These are phyloP conservation scores for Prototheca wickerhamii DNA, from an alignment of 163 green algal genomes.

Conservation along the genomic window DNA sequence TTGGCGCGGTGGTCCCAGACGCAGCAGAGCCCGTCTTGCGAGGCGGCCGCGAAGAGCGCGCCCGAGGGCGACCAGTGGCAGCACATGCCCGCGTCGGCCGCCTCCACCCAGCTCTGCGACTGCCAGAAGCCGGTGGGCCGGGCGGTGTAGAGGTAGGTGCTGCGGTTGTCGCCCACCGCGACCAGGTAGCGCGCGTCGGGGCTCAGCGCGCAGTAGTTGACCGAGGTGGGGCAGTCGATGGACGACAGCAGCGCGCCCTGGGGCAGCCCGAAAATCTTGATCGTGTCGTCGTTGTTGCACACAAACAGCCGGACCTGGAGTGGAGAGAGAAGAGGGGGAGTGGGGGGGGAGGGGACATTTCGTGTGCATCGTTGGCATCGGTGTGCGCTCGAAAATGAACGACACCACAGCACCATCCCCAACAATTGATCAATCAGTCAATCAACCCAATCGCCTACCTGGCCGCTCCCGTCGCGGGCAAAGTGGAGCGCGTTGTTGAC, in stretches of 20 bases:
- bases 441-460: slow-evolving; percentile 16
- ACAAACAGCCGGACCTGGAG: slow-evolving; percentile 52
- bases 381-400: no score
- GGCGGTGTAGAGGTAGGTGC: slow-evolving; percentile 43
- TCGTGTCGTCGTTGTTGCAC: slow-evolving; percentile 63
- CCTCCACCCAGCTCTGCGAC: slow-evolving; percentile 22
- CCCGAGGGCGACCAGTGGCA: slow-evolving; percentile 53
- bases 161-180: slow-evolving; percentile 54
- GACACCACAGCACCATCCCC: not conserved
- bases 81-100: slow-evolving; percentile 58
- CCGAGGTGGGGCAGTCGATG: slow-evolving; percentile 36
- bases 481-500: slow-evolving; percentile 77
- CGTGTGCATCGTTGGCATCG: not conserved
- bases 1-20: slow-evolving; percentile 54
- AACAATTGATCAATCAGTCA: not conserved
- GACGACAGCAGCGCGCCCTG: slow-evolving; percentile 8
- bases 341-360: not conserved
- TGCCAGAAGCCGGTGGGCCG: slow-evolving; percentile 31
- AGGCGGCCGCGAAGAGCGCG: slow-evolving; percentile 41
- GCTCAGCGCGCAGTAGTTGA: slow-evolving; percentile 66
- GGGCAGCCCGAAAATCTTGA: slow-evolving; percentile 38
- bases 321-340: slow-evolving; percentile 4
- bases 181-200: slow-evolving; percentile 42
- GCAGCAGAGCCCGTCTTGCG: slow-evolving; percentile 47
- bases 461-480: slow-evolving; percentile 23